Evolutionary conservation across 2,329 filamentous ascomycete species (phyloP), one percentile per base, ranked within the genome.

Genomic region (Hypoxylon sp.): DNA sequence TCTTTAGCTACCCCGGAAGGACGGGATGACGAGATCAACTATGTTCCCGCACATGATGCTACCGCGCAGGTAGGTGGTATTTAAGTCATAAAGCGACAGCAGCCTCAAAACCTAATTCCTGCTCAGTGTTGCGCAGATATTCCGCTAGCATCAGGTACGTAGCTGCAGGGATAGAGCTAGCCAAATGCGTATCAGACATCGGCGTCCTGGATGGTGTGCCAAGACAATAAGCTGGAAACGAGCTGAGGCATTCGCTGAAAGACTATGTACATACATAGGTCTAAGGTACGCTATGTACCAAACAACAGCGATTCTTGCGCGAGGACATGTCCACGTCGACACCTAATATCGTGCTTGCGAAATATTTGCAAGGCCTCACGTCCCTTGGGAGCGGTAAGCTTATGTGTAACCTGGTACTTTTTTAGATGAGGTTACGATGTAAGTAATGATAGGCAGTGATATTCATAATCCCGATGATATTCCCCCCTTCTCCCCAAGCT

Each of bases 151-250:
- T 16, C 18, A 22, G 45, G 22, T 16, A 22, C 40, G 22, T 16
- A 56, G 60, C 59, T 64, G 54, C 59, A 53, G 40, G 58, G 20
- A 30, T 12, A 36, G 40, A 64, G 51, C 68, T 70, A 70, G 57
- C 68, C 66, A 60, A n/a, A n/a, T n/a, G n/a, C n/a, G n/a, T 61
- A 71, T 71, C 66, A 63, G 71, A 71, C 69, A 67, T 57, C 63
- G 64, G 49, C 64, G 68, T 69, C 61, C 64, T 64, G 61, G 62
- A 72, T 65, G 62, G 65, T 59, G 63, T 55, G 72, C 72, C 71
- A 74, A 73, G 72, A 67, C 70, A 74, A 73, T 73, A 73, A 64
- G 60, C 59, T 52, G 50, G 52, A 59, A 59, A 65, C 51, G 66
- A 68, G 65, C 59, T 70, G 59, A 67, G 42, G 24, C 40, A 46